Base-by-base conservation (phyloP, 495 filamentous ascomycete species). In the Xylaria castorea region DNA sequence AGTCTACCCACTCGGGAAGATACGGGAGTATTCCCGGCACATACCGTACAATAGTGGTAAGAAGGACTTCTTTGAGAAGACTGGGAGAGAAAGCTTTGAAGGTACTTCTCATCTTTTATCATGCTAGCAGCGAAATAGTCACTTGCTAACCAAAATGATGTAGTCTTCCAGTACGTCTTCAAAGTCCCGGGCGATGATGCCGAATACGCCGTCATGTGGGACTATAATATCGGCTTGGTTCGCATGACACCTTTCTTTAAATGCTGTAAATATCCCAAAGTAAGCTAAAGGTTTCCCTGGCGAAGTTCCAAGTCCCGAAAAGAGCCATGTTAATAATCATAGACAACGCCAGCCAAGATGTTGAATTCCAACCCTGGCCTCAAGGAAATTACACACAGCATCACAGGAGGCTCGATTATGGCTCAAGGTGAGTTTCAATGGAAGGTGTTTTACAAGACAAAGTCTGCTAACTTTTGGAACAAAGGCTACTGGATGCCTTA, bases 401-500 rank as follows among this genome's bases (percentile, higher is more conserved):
- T 99, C 78, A 99, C 96, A 0, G 96, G 96, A 16, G 96, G 96
- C 18, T 89, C 94, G 40, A 88, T 98, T 50, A 90, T 87, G 58
- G 95, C 94, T 69, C 96, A 99, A 91, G 95, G 94, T 97, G 84
- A 38, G 78, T 77, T 32, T 58, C 32, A 9, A 55, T 22, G 11
- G 4, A 11, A 55, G 4, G 18, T 27, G 32, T 71, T 53, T 34
- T 18, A n/a, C 9, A 51, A 7, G 3, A 44, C n/a, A 34, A 65
- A 16, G 65, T 42, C 5, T 22, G 30, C 65, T 73, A 46, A 73
- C 20, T n/a, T 32, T 44, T 48, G 55, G 2, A 12, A 1, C 8
- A 40, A 77, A 97, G 96, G 96, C 32, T 99, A 99, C 83, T 99
- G 95, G 96, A 93, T 98, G 89, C 96, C 96, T 1, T 99, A 90